Base-by-base conservation (phyloP, 1,139 yeast species). In the Yamadazyma triangularis region DNA sequence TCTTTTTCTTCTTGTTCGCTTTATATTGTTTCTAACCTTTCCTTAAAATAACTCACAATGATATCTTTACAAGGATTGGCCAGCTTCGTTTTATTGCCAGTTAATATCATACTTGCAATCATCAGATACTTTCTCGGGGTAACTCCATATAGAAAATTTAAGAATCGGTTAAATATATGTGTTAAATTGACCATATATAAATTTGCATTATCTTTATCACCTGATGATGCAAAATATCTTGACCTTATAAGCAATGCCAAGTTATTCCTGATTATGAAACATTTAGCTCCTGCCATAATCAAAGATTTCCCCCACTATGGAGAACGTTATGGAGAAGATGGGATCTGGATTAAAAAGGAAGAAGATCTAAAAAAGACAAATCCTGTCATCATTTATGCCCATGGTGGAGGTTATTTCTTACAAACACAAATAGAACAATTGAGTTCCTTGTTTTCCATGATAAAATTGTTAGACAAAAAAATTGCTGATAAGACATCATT, bases 391-490 rank as follows among this genome's bases (percentile, higher is more conserved):
- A 45, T 67, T 15, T 67, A 53, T 37, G 39, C 50, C 10, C 73
- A 68, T 38, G 73, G 74, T 12, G 74, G 74, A 2, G 73, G 73
- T 2, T 67, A 54, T 40, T 63, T 53, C 32, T 34, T 63, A 23
- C 60, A 65, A 34, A 57, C 68, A 1, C 46, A 48, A 31, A 58
- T 60, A 0, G 45, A 50, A 26, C 73, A 67, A 36, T 24, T 66
- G 19, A 57, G 57, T 34, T 43, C 61, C 0, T 22, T 64, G 9
- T 31, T 58, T 12, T 48, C 64, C 3, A 45, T 62, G 11, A 54
- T 62, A 36, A 50, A 52, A 24, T 47, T 60, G 13, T 29, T 66
- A 9, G 58, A 54, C 12, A 51, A 53, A 2, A 45, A 48, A 7
- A 50, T 53, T 29, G 20, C 20, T 7, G 20, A 18, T 18, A 55